These are phyloP conservation scores for Rhizopogon vulgaris DNA, from an alignment of 768 basidiomycete species.

Conservation along the genomic window DNA sequence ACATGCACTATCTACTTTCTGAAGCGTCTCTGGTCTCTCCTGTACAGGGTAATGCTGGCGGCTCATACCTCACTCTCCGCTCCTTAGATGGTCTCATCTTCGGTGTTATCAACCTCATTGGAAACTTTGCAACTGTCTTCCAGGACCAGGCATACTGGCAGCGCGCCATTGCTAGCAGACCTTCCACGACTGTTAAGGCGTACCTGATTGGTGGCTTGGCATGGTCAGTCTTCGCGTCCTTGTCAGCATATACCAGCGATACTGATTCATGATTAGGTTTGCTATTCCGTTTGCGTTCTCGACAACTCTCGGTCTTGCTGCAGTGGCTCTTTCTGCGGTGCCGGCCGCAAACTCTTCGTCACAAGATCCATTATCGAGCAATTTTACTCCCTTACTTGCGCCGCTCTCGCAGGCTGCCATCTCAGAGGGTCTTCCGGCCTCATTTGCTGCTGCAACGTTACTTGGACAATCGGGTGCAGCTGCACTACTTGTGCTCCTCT, in stretches of 20 bases:
- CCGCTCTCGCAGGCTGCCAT: slow-evolving; percentile 56
- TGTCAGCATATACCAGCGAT: neutral
- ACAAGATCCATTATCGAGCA: slow-evolving; percentile 44
- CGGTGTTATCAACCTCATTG: slow-evolving; percentile 82
- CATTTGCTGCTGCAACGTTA: slow-evolving; percentile 78
- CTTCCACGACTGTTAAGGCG: slow-evolving; percentile 82
- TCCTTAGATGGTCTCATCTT: slow-evolving; percentile 77
- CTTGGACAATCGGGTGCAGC: slow-evolving; percentile 77
- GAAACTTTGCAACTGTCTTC: slow-evolving; percentile 69
- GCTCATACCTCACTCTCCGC: slow-evolving; percentile 79
- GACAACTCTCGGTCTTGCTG: slow-evolving; percentile 82
- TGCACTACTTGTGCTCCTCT: slow-evolving; percentile 73
- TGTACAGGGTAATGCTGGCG: slow-evolving; percentile 76
- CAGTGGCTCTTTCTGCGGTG: slow-evolving; percentile 66
- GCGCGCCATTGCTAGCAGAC: slow-evolving; percentile 82
- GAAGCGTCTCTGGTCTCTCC: slow-evolving; percentile 49
- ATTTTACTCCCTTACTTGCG: slow-evolving; percentile 33
- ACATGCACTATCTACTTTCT: slow-evolving; percentile 79
- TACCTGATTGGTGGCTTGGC: slow-evolving; percentile 86
- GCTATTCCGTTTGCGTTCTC: slow-evolving; percentile 84
- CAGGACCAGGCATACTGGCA: slow-evolving; percentile 85
- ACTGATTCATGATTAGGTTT: slow-evolving; percentile 40
- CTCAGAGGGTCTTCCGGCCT: slow-evolving; percentile 82
- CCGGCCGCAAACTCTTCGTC: slow-evolving; percentile 21
- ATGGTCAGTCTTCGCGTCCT: slow-evolving; percentile 45